Percentiles rank a stretch among this genome's conserved stretches.
Evolutionary conservation across 352 stramenopile genomes (phyloP).

Genomic region (Phytophthora constricta): DNA sequence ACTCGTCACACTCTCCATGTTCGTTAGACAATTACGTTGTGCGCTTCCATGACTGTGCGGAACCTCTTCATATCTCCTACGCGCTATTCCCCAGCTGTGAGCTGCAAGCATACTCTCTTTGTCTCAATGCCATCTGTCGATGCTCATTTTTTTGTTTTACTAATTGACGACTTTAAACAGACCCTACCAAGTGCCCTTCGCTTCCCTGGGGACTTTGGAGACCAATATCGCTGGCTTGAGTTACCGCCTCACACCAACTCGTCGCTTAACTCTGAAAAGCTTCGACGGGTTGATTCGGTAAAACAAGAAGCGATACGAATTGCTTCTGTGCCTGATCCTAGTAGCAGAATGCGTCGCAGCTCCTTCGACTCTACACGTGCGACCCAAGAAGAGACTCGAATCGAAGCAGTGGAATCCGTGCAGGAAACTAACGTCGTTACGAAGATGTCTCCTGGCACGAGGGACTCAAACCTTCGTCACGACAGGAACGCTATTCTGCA

Average conservation of each 20-base stretch:
- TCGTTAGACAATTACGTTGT: constrained; percentile 63
- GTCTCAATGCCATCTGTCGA: neutral
- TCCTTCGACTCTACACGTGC: constrained; percentile 13
- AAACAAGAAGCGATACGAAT: constrained; percentile 37
- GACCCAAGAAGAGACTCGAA: neutral
- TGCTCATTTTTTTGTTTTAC: neutral
- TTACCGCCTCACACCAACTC: constrained; percentile 25
- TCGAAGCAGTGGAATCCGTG: neutral
- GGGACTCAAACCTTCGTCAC: constrained; percentile 39
- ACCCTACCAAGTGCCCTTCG: constrained; percentile 52
- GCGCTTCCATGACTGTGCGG: constrained; percentile 67
- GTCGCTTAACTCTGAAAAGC: constrained; percentile 2
- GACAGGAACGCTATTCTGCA: constrained; percentile 45
- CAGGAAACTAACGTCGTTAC: constrained; percentile 8
- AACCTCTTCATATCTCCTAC: constrained; percentile 69
- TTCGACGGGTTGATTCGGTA: constrained; percentile 4
- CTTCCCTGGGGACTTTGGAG: constrained; percentile 34
- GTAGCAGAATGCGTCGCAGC: constrained; percentile 1
- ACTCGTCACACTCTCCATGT: neutral
- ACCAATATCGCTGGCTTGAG: constrained; percentile 44
- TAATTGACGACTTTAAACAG: constrained; percentile 13
- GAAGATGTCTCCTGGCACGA: constrained; percentile 26
- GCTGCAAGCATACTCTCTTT: neutral
- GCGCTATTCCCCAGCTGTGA: constrained; percentile 54
- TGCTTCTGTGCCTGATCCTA: constrained; percentile 16